phyloP scores from a whole-genome alignment of 768 basidiomycete genomes.

The Candolleomyces eurysporus region DNA sequence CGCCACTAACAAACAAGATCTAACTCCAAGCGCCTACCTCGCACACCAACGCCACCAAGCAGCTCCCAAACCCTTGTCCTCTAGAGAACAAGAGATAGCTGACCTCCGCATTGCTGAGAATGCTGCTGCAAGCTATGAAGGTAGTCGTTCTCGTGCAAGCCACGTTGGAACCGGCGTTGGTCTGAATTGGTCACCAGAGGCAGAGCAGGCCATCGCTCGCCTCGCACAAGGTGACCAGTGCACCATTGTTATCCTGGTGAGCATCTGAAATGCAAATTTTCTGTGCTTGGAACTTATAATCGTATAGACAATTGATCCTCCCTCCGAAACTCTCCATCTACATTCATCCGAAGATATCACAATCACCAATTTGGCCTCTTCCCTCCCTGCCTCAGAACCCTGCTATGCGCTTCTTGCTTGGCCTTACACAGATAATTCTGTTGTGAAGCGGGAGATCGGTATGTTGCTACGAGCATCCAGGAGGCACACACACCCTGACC shows the following conservation, averaged over 20 bases:
- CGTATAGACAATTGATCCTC: conserved; percentile 61
- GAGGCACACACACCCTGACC: background rate
- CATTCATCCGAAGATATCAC: conserved; percentile 36
- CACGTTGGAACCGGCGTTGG: conserved; percentile 62
- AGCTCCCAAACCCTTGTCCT: conserved; percentile 81
- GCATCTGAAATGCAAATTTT: conserved; percentile 20
- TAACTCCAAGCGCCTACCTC: conserved; percentile 68
- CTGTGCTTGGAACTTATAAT: background rate
- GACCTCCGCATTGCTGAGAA: conserved; percentile 76
- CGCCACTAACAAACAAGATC: conserved; percentile 68
- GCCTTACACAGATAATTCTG: conserved; percentile 40
- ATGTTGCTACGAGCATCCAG: conserved; percentile 14
- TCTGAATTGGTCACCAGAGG: conserved; percentile 65
- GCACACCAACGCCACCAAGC: conserved; percentile 68
- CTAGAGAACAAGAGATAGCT: conserved; percentile 78
- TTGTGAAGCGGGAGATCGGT: conserved; percentile 62
- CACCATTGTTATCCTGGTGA: conserved; percentile 65
- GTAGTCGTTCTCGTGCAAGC: conserved; percentile 52
- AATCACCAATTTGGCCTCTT: conserved; percentile 42
- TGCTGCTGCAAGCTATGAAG: conserved; percentile 47
- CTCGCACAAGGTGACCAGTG: conserved; percentile 49
- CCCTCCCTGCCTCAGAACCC: conserved; percentile 58
- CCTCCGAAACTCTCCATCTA: conserved; percentile 58
- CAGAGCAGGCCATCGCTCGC: conserved; percentile 60
- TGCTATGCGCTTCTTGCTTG: conserved; percentile 71